Evolutionary conservation across 306 rosid species (phyloP).

Genomic region (Vicia villosa): DNA sequence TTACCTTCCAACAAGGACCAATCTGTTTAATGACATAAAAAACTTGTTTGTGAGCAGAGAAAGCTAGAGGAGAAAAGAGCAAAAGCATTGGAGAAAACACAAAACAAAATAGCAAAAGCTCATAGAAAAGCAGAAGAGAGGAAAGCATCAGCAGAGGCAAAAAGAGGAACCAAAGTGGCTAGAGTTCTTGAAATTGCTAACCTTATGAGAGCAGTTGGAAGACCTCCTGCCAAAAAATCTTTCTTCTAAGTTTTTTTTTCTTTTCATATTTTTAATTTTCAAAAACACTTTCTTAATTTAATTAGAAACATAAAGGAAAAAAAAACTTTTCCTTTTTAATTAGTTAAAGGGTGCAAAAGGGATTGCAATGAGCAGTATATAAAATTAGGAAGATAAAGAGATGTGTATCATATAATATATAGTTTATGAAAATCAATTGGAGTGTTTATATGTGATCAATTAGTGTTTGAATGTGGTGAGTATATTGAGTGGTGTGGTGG

Average conservation of each 20-base stretch:
- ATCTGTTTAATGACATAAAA: background rate
- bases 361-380: conserved; percentile 37
- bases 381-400: conserved; percentile 19
- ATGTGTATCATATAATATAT: conserved; percentile 26
- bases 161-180: conserved; percentile 90
- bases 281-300: conserved; percentile 4
- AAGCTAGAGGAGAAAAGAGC: conserved; percentile 92
- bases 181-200: conserved; percentile 71
- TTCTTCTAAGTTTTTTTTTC: conserved; percentile 52
- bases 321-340: conserved; percentile 31
- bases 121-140: conserved; percentile 85
- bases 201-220: conserved; percentile 93
- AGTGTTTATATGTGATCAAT: conserved; percentile 48
- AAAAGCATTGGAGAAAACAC: conserved; percentile 85
- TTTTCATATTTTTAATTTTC: conserved; percentile 26
- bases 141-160: conserved; percentile 88
- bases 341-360: conserved; percentile 36
- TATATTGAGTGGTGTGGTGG: background rate
- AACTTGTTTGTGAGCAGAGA: conserved; percentile 54
- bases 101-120: conserved; percentile 83
- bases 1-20: conserved; percentile 17
- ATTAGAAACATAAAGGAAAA: conserved; percentile 17
- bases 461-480: conserved; percentile 43
- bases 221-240: conserved; percentile 83
- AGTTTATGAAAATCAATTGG: conserved; percentile 33